Percentiles rank a stretch among this genome's conserved stretches.
phyloP scores from a whole-genome alignment of 768 basidiomycete genomes.

The Basidioascus undulatus region DNA sequence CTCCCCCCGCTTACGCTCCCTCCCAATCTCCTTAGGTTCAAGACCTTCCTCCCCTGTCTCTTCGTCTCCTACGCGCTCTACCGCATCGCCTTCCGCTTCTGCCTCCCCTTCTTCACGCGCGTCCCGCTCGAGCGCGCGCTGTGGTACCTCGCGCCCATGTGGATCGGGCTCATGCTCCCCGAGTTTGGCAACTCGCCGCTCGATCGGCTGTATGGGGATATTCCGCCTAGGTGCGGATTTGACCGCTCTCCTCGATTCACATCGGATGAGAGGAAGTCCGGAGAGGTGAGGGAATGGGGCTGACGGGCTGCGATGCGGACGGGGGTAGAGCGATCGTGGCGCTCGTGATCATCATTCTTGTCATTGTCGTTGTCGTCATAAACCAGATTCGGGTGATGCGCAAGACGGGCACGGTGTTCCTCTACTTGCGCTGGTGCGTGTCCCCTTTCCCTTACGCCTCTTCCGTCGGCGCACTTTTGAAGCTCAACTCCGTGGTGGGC shows the following conservation, averaged over 20 bases:
- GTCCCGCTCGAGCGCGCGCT: conserved; percentile 47
- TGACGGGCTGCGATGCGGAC: too few species aligned
- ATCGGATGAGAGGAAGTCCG: too few species aligned
- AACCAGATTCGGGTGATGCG: conserved; percentile 66
- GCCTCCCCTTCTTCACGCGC: conserved; percentile 39
- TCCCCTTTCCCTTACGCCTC: too few species aligned
- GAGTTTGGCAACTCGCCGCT: too few species aligned
- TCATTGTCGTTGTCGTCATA: conserved; percentile 30
- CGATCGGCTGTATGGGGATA: too few species aligned
- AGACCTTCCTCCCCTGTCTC: conserved; percentile 47
- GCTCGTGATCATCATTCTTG: conserved; percentile 39
- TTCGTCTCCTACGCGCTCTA: conserved; percentile 62
- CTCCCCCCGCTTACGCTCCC: too few species aligned
- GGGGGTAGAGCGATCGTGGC: conserved; percentile 42
- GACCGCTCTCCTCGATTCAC: too few species aligned
- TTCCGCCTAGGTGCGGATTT: too few species aligned
- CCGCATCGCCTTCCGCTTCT: conserved; percentile 48
- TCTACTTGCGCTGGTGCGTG: conserved; percentile 54
- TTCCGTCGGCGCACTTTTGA: too few species aligned
- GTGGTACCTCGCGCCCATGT: conserved; percentile 52
- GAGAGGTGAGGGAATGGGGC: too few species aligned
- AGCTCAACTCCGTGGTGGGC: too few species aligned
- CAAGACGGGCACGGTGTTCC: conserved; percentile 58
- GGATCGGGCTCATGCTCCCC: conserved; percentile 53
- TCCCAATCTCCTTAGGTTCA: too few species aligned